Conservation (phyloP, 176 grass and related monocot species). For the Hyparrhenia diplandra region DNA sequence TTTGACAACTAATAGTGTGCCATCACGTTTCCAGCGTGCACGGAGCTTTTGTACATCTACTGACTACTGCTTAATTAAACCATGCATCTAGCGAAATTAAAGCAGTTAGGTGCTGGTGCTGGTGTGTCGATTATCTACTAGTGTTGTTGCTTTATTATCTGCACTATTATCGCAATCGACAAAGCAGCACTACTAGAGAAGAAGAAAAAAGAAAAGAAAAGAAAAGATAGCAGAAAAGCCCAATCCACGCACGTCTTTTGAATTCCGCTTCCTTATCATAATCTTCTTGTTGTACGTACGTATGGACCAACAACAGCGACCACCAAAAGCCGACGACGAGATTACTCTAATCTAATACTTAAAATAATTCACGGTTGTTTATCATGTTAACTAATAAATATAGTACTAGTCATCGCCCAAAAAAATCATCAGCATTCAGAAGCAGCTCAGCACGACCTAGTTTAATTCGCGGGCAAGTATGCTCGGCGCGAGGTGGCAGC, state of each 20-base stretch:
- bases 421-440: too few relatives aligned
- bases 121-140: not conserved
- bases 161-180: not conserved
- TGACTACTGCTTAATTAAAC: too few relatives aligned
- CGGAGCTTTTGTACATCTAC: too few relatives aligned
- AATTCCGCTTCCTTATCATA: not conserved
- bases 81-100: not conserved
- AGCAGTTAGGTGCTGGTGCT: not conserved
- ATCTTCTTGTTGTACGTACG: not conserved
- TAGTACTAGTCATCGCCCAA: not conserved
- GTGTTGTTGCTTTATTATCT: not conserved
- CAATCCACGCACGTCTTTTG: not conserved
- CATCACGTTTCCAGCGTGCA: not conserved
- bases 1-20: not conserved
- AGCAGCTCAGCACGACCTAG: too few relatives aligned
- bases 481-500: not conserved
- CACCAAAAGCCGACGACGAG: not conserved
- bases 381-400: not conserved
- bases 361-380: not conserved
- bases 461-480: not conserved
- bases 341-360: too few relatives aligned
- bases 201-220: too few relatives aligned
- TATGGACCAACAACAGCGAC: not conserved
- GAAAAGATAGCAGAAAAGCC: not conserved
- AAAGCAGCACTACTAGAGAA: not conserved